phyloP scores from a whole-genome alignment of 1,284 basidiomycete genomes.

The Cystobasidiaceae sp. region DNA sequence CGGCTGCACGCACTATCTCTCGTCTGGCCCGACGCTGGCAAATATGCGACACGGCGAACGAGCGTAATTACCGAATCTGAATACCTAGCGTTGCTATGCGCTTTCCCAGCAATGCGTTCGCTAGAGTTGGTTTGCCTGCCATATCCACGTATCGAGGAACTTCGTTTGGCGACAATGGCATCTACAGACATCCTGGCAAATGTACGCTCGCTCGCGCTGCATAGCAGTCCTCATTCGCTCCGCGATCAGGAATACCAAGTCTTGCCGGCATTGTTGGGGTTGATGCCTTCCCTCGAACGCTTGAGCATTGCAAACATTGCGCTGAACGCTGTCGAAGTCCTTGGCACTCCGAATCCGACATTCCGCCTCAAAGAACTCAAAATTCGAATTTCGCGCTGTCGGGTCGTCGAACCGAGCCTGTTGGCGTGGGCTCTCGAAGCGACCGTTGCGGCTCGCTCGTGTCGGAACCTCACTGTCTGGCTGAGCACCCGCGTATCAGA shows the following conservation, averaged over 20 bases:
- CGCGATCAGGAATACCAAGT: slow-evolving; percentile 3
- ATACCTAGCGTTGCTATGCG: not conserved
- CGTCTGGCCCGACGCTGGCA: slow-evolving; percentile 23
- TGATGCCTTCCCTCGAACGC: not conserved
- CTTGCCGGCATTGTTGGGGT: not conserved
- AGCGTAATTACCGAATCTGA: slow-evolving; percentile 5
- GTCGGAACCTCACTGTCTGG: not conserved
- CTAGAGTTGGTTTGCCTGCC: slow-evolving; percentile 20
- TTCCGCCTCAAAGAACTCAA: not conserved
- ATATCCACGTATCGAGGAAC: not conserved
- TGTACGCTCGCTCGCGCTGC: slow-evolving; percentile 4
- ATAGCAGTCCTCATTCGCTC: not conserved
- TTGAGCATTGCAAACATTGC: slow-evolving; percentile 7
- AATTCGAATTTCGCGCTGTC: not conserved
- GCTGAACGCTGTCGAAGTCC: not conserved
- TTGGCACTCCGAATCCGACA: not conserved
- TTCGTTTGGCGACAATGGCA: not conserved
- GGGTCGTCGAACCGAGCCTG: not conserved
- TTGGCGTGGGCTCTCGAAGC: slow-evolving; percentile 10
- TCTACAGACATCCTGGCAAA: slow-evolving; percentile 1
- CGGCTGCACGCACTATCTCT: slow-evolving; percentile 21
- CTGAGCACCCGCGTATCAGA: slow-evolving; percentile 12
- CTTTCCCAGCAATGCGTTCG: slow-evolving; percentile 3
- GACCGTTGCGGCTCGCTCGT: not conserved
- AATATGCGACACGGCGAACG: slow-evolving; percentile 13